phyloP scores from a whole-genome alignment of 139 green algal species.

The Auxenochlorella protothecoides region DNA sequence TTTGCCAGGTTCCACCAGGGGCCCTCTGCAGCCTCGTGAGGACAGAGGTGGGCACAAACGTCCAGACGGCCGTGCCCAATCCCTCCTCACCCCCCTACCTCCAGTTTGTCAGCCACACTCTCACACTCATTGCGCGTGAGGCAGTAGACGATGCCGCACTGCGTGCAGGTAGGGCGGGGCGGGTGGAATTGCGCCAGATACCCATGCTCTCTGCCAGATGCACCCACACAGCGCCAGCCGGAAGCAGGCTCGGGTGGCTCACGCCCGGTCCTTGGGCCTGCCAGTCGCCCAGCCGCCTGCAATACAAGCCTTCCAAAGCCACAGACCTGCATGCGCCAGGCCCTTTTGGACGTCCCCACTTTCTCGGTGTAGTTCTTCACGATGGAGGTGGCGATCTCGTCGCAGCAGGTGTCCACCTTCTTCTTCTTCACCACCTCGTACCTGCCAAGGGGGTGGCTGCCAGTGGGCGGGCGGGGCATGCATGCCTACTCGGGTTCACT shows the following conservation, averaged over 20 bases:
- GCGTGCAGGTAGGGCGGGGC: conserved; percentile 2
- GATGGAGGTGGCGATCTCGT: conserved; percentile 48
- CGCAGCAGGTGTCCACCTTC: conserved; percentile 36
- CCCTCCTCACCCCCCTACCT: background rate
- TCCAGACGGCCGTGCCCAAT: background rate
- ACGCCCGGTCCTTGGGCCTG: too few species aligned
- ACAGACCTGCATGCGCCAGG: conserved; percentile 3
- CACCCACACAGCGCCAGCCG: too few species aligned
- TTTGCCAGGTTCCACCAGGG: too few species aligned
- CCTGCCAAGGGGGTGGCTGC: conserved; percentile 21
- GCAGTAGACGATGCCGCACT: conserved; percentile 94
- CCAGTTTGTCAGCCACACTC: conserved; percentile 56
- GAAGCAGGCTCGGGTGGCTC: background rate
- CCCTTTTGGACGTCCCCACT: background rate
- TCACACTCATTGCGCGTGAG: conserved; percentile 70
- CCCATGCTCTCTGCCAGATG: too few species aligned
- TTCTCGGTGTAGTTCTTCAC: conserved; percentile 26
- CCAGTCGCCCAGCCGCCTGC: too few species aligned
- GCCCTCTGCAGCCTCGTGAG: too few species aligned
- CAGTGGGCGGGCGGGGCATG: background rate
- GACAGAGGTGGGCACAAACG: background rate
- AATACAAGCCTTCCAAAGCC: too few species aligned
- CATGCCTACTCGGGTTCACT: background rate
- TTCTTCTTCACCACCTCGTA: conserved; percentile 78
- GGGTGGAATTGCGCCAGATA: background rate